Evolutionary conservation across 2,329 filamentous ascomycete genomes (phyloP).

Genomic region (Aspergillus jensenii): DNA sequence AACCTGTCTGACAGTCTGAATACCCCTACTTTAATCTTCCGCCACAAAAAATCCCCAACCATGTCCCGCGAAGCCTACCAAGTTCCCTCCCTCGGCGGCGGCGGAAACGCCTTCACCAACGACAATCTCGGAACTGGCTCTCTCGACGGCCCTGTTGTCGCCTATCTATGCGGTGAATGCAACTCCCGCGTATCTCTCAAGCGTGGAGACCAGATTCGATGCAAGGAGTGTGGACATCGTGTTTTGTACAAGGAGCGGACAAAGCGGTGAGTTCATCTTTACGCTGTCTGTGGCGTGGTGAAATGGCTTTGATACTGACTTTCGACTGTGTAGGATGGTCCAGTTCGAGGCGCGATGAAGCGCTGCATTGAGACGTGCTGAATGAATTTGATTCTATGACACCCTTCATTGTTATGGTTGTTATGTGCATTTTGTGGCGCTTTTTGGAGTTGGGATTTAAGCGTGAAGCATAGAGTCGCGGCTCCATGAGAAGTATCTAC

Average conservation of each 20-base stretch:
- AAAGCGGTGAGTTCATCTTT: constrained; percentile 69
- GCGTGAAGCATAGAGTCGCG: not conserved
- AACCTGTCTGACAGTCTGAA: not conserved
- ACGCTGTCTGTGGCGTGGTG: not conserved
- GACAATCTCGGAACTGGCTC: constrained; percentile 44
- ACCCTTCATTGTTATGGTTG: constrained; percentile 13
- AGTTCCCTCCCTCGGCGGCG: constrained; percentile 57
- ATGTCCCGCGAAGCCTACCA: constrained; percentile 77
- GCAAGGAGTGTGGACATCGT: constrained; percentile 90
- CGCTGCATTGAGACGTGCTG: not conserved
- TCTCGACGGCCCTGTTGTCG: constrained; percentile 58
- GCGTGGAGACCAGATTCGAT: constrained; percentile 77
- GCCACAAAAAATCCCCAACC: constrained; percentile 8
- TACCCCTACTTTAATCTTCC: not conserved
- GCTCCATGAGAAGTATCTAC: not conserved
- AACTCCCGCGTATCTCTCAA: constrained; percentile 73
- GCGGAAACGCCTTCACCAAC: constrained; percentile 42
- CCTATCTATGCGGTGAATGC: constrained; percentile 82
- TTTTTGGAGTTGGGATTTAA: constrained; percentile 21
- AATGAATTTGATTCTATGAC: not conserved
- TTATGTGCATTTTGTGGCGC: constrained; percentile 35
- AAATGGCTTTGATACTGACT: not conserved
- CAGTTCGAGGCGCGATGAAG: constrained; percentile 93
- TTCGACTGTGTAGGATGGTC: constrained; percentile 70
- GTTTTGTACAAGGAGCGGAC: constrained; percentile 98